Percentiles rank a stretch among this genome's conserved stretches.
phyloP scores from a whole-genome alignment of 2,329 filamentous ascomycete species.

The Hymenoscyphus infarciens region DNA sequence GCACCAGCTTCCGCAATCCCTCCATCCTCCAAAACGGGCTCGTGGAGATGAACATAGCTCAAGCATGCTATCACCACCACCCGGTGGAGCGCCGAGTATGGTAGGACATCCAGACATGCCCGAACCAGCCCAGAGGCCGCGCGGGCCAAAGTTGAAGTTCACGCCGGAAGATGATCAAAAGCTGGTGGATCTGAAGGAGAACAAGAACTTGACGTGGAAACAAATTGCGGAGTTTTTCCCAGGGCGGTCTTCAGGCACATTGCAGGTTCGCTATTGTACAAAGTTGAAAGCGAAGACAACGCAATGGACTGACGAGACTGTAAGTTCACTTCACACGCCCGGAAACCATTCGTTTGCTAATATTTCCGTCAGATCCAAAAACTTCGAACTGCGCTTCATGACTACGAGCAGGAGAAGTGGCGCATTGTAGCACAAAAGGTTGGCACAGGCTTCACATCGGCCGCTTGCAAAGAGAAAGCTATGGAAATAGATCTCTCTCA shows the following conservation, averaged over 20 bases:
- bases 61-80: conserved; percentile 42
- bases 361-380: conserved; percentile 61
- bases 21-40: conserved; percentile 65
- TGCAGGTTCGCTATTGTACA: conserved; percentile 93
- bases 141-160: conserved; percentile 89
- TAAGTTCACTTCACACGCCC: conserved; percentile 44
- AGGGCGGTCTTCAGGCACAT: conserved; percentile 80
- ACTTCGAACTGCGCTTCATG: conserved; percentile 70
- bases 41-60: conserved; percentile 51
- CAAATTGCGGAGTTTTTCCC: conserved; percentile 97
- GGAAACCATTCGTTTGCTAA: conserved; percentile 20
- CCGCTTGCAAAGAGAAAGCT: conserved; percentile 70
- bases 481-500: conserved; percentile 14
- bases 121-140: conserved; percentile 70
- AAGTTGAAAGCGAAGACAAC: conserved; percentile 93
- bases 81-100: conserved; percentile 67
- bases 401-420: conserved; percentile 92
- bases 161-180: conserved; percentile 87
- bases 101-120: conserved; percentile 89
- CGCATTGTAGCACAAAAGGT: conserved; percentile 88
- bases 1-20: conserved; percentile 74
- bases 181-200: conserved; percentile 87
- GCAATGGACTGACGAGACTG: conserved; percentile 90
- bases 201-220: conserved; percentile 93
- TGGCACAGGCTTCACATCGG: conserved; percentile 82